Percentiles rank a stretch among this genome's conserved stretches.
phyloP scores from a whole-genome alignment of 306 rosid species.

The Vigna reflexopilosa region DNA sequence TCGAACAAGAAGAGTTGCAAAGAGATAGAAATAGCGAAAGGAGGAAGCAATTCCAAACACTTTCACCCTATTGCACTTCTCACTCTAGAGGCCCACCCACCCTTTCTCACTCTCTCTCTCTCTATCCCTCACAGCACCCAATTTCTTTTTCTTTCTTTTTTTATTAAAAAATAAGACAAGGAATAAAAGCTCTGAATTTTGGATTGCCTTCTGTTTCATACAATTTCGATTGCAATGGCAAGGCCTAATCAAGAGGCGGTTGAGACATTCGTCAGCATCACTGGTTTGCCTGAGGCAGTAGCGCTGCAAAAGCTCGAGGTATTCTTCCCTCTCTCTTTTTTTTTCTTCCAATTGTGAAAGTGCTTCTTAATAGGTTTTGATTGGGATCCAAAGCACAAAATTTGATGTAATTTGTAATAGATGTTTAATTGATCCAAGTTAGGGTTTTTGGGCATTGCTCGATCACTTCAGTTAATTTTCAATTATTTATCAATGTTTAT shows the following conservation, averaged over 20 bases:
- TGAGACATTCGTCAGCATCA: conserved; percentile 78
- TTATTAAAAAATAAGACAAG: not conserved
- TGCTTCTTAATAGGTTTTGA: conserved; percentile 4
- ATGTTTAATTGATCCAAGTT: not conserved
- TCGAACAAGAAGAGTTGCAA: not conserved
- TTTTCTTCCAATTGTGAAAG: not conserved
- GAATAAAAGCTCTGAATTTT: not conserved
- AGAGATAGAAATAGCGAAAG: not conserved
- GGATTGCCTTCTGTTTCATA: conserved; percentile 21
- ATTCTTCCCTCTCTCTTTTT: too few relatives aligned
- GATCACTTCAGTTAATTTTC: conserved; percentile 5
- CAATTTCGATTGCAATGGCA: conserved; percentile 68
- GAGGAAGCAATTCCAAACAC: conserved; percentile 4
- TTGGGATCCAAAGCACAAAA: not conserved
- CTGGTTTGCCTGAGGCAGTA: conserved; percentile 69
- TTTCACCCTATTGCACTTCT: not conserved
- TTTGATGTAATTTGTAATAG: not conserved
- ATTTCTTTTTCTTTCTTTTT: not conserved
- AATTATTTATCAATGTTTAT: conserved; percentile 12
- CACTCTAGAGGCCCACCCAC: conserved; percentile 1
- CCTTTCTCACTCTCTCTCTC: not conserved
- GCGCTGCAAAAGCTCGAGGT: conserved; percentile 79
- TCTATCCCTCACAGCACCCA: not conserved
- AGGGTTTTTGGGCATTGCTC: conserved; percentile 42
- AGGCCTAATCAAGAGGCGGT: conserved; percentile 80